phyloP scores from a whole-genome alignment of 2,329 filamentous ascomycete species.

The Fusarium sp. region DNA sequence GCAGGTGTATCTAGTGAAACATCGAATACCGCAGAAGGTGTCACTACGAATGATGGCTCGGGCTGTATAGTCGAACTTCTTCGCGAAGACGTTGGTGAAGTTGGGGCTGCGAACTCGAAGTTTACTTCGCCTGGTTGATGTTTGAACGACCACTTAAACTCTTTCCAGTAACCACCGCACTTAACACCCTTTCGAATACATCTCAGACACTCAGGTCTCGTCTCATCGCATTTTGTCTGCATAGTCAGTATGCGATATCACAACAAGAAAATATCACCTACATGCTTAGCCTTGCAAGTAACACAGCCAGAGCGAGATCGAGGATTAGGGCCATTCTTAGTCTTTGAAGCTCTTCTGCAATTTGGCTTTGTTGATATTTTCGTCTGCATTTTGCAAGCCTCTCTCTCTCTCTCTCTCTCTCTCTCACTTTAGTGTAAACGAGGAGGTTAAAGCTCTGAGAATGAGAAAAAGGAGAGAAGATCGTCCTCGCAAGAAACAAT shows the following conservation, averaged over 20 bases:
- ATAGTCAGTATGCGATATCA: background rate
- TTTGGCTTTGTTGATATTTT: slow-evolving; percentile 15
- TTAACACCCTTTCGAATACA: slow-evolving; percentile 41
- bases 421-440: too few relatives aligned
- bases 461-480: slow-evolving; percentile 2
- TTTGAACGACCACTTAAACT: slow-evolving; percentile 53
- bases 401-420: too few relatives aligned
- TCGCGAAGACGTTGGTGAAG: slow-evolving; percentile 14
- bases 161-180: slow-evolving; percentile 42
- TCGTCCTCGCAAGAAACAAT: background rate
- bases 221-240: slow-evolving; percentile 45
- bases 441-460: background rate
- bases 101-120: slow-evolving; percentile 7
- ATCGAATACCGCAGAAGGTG: background rate
- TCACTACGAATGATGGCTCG: background rate
- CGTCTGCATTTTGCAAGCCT: slow-evolving; percentile 4
- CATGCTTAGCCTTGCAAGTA: slow-evolving; percentile 44
- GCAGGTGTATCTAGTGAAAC: background rate
- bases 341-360: slow-evolving; percentile 12
- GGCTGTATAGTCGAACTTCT: slow-evolving; percentile 11
- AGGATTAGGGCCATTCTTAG: slow-evolving; percentile 27
- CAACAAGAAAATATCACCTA: background rate
- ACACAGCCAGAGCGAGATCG: slow-evolving; percentile 44
- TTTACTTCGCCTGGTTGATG: slow-evolving; percentile 44
- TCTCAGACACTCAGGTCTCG: slow-evolving; percentile 40